Percentiles rank a stretch among this genome's conserved stretches.
These are phyloP conservation scores for Candida glucosophila DNA, from an alignment of 1,139 yeast genomes.

Conservation along the genomic window DNA sequence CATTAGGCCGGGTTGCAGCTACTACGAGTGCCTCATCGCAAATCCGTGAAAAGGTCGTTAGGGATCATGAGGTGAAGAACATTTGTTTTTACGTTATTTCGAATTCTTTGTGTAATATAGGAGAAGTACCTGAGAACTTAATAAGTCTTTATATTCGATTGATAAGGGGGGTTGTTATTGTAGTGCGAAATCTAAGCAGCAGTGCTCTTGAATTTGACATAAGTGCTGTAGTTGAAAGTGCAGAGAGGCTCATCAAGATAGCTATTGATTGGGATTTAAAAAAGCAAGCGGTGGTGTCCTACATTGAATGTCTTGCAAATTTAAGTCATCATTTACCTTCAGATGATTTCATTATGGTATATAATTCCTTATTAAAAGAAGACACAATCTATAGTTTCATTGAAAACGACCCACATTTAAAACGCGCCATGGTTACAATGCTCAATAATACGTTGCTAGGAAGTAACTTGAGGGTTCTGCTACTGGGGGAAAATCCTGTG, in stretches of 20 bases:
- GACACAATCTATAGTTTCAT: conserved; percentile 3
- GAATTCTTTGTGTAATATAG: too few species aligned
- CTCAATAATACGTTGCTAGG: conserved; percentile 3
- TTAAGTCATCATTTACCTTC: conserved; percentile 4
- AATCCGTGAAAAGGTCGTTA: too few species aligned
- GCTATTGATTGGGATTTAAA: conserved; percentile 6
- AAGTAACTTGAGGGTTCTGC: background rate
- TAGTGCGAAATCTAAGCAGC: conserved; percentile 12
- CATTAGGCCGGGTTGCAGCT: too few species aligned
- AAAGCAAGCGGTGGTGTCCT: conserved; percentile 9
- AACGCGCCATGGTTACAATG: conserved; percentile 5
- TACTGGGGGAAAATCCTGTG: background rate
- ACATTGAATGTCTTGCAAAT: conserved; percentile 17
- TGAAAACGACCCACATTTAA: conserved; percentile 3
- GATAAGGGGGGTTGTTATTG: conserved; percentile 15
- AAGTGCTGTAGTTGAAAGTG: conserved; percentile 6
- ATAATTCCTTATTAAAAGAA: conserved; percentile 1
- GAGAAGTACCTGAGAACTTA: too few species aligned
- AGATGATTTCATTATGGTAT: conserved; percentile 1
- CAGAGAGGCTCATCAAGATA: conserved; percentile 5
- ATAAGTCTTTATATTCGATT: too few species aligned
- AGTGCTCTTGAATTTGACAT: conserved; percentile 4
- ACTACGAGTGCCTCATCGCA: too few species aligned
- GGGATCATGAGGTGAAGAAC: too few species aligned
- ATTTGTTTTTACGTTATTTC: too few species aligned